These are phyloP conservation scores for Cladosporium sphaerospermum DNA, from an alignment of 2,329 filamentous ascomycete species.

Conservation along the genomic window DNA sequence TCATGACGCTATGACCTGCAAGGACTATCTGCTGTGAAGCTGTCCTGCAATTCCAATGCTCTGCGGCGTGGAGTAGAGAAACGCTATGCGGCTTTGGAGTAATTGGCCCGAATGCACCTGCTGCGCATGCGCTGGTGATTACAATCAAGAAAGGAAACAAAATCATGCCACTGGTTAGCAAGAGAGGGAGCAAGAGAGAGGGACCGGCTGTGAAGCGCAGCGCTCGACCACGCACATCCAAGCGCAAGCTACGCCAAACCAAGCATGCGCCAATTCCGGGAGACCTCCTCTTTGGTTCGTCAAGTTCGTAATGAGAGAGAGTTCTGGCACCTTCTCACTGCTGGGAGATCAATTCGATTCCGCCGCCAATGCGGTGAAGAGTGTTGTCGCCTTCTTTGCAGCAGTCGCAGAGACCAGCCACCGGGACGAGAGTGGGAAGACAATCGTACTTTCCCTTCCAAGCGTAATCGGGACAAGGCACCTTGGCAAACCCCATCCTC, in stretches of 20 bases:
- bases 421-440: not conserved
- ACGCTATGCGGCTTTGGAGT: not conserved
- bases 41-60: not conserved
- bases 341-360: not conserved
- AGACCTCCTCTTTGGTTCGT: too few relatives aligned
- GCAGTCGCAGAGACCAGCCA: not conserved
- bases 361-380: slow-evolving; percentile 2
- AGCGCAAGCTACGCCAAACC: not conserved
- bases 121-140: not conserved
- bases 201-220: not conserved
- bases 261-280: too few relatives aligned
- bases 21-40: not conserved
- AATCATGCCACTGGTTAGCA: too few relatives aligned
- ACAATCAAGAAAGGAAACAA: not conserved
- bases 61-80: not conserved
- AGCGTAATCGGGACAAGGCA: not conserved
- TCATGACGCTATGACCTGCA: not conserved
- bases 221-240: not conserved
- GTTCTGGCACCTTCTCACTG: not conserved
- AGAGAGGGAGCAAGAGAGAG: not conserved
- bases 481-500: not conserved
- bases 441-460: not conserved
- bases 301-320: not conserved
- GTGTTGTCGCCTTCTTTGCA: slow-evolving; percentile 3
- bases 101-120: not conserved